A percentile compares a stretch with the other conserved stretches of the same genome.
Conservation (phyloP, 306 rosid genomes). For the Calophaca sinica region DNA sequence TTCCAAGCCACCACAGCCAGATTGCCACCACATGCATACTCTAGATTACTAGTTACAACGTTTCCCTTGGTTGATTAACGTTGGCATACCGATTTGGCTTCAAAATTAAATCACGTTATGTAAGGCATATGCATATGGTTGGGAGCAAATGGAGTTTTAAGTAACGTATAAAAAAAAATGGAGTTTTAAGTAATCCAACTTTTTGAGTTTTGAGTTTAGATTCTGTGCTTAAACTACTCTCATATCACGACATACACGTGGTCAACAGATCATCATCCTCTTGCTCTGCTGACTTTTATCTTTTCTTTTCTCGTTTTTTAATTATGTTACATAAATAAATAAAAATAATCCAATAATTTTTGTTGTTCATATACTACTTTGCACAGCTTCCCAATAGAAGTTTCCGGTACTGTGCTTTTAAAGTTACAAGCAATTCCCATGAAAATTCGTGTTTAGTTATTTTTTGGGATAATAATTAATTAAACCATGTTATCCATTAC, state of each 20-base stretch:
- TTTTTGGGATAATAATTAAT: conserved; percentile 6
- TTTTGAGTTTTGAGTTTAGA: not conserved
- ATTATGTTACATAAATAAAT: not conserved
- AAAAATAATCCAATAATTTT: not conserved
- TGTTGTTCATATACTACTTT: no score
- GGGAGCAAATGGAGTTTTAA: not conserved
- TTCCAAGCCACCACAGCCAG: no score
- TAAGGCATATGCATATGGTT: not conserved
- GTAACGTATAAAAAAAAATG: no score
- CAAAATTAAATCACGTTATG: not conserved
- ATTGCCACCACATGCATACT: no score
- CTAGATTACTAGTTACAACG: no score
- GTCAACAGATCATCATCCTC: conserved; percentile 18
- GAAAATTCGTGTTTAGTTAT: not conserved
- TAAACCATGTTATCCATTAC: conserved; percentile 7
- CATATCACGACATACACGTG: not conserved
- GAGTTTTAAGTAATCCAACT: not conserved
- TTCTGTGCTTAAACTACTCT: not conserved
- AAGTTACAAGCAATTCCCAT: not conserved
- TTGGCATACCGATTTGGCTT: no score
- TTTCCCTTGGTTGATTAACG: not conserved
- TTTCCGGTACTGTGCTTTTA: not conserved
- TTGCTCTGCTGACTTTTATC: not conserved
- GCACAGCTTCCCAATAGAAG: not conserved
- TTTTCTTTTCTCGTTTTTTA: not conserved